These are phyloP conservation scores for Acrocalymma vagum DNA, from an alignment of 2,329 filamentous ascomycete species.

Conservation along the genomic window DNA sequence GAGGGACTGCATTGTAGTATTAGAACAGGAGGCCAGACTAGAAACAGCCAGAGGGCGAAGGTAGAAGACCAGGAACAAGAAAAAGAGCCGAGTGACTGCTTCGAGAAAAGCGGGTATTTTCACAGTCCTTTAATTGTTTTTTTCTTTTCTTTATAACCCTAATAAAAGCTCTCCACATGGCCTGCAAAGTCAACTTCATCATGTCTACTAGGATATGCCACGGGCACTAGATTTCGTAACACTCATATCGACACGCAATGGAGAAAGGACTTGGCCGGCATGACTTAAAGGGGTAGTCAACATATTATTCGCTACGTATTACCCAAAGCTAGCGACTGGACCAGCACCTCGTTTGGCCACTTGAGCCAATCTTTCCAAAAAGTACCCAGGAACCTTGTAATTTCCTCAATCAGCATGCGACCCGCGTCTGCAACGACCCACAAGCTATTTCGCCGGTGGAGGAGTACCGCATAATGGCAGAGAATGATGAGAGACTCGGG, in stretches of 20 bases:
- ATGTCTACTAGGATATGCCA: too few species aligned
- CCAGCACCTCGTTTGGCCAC: slow-evolving; percentile 26
- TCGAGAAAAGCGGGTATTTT: too few species aligned
- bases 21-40: slow-evolving; percentile 1
- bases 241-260: neutral
- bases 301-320: slow-evolving; percentile 5
- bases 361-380: slow-evolving; percentile 28
- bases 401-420: slow-evolving; percentile 21
- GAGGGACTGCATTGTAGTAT: slow-evolving; percentile 4
- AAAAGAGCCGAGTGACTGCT: too few species aligned
- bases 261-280: slow-evolving; percentile 1
- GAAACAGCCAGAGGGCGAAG: neutral
- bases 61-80: neutral
- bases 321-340: too few species aligned
- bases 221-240: neutral
- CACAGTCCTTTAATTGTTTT: too few species aligned
- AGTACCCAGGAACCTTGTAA: slow-evolving; percentile 20
- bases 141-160: neutral
- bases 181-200: too few species aligned
- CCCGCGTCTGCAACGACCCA: slow-evolving; percentile 26
- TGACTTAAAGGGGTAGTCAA: neutral
- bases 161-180: too few species aligned
- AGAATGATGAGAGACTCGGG: slow-evolving; percentile 31
- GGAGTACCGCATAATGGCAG: slow-evolving; percentile 27
- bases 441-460: slow-evolving; percentile 20